Base-by-base conservation (phyloP, 768 basidiomycete species). In the Boletus coccyginus region DNA sequence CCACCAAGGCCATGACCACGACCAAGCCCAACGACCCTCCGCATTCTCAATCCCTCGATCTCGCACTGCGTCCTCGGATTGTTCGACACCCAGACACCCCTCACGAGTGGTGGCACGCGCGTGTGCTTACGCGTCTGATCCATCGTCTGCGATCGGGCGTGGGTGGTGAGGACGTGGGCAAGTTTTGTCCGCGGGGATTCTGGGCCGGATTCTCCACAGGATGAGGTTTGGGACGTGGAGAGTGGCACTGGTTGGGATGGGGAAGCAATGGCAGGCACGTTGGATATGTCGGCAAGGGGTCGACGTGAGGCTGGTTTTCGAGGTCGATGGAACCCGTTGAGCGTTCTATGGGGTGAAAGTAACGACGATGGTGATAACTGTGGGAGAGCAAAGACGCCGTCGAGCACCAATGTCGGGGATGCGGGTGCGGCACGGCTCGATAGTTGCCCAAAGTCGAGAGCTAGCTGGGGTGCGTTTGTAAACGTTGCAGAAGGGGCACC, bases 121-220 rank as follows among this genome's bases (percentile, higher is more conserved):
- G 7, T 12, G 9, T 12, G 44, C n/a, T 3, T 16, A 16, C 39
- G 16, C 27, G 2, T 6, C 24, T 33, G 47, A 24, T 10, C 5
- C 12, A 29, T 35, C 24, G 40, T 32, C 13, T 27, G 46, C 17
- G 31, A 38, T 0, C 13, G 24, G 13, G 29, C 12, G n/a, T 54
- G 46, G 4, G 53, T 21, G 5, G 46, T 52, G n/a, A 67, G 51
- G 2, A 66, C 65, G 12, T 32, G 53, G 5, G 65, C 65, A 14
- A 66, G 65, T 46, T 56, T 66, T 5, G 66, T 65, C 6, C 65
- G 57, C 6, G 65, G 66, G 1, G 62, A 66, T 9, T 64, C 58
- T 3, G 41, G 13, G 1, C 17, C 39, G 7, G 46, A 7, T 1
- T 7, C 31, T 46, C 11, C 32, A 4, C 8, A n/a, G 21, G 19